Base-by-base conservation (phyloP, 164 flowering plant genomes). In the Vitis rotundifolia region DNA sequence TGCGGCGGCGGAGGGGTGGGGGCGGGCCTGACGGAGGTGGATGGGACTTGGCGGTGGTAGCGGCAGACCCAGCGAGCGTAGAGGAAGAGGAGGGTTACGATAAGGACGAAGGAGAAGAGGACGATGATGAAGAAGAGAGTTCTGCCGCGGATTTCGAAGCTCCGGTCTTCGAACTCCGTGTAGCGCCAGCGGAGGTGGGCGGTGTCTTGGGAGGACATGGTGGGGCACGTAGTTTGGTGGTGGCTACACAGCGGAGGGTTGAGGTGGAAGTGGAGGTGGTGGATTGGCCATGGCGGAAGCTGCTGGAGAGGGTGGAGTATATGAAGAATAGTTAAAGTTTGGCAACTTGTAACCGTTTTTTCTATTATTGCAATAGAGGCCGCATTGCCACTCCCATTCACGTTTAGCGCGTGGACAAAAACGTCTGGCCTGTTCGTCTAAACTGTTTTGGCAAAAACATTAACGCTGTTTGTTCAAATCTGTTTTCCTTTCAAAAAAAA, bases 131-230 rank as follows among this genome's bases (percentile, higher is more conserved):
- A 75, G 84, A 82, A 80, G 72, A 88, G 78, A 1, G 84, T 74
- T 2, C 81, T 82, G 70, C 95, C 92, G n/a, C 79, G 83, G 78
- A 90, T 63, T 54, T 87, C 72, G 84, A 88, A 86, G 77, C 78
- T 79, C 28, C 58, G 66, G 78, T 88, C 86, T 77, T 88, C 86
- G 61, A 86, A 67, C 60, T 84, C 89, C 9, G 78, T 60, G 82
- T 79, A 86, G 79, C 75, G 89, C 92, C 92, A 86, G 67, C 75
- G 88, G 53, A 86, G 71, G 12, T 77, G 66, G 37, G 75, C 80
- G 2, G 78, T 19, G 53, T 74, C 80, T 59, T 72, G 78, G 49
- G 78, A 37, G 9, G 78, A 60, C 70, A 73, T 37, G 44, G 44
- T 37, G 7, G 44, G 5, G 7, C 44, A 6, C 44, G 44, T 37